Conservation (phyloP, 352 stramenopile species). For the Phytopythium sindhum region DNA sequence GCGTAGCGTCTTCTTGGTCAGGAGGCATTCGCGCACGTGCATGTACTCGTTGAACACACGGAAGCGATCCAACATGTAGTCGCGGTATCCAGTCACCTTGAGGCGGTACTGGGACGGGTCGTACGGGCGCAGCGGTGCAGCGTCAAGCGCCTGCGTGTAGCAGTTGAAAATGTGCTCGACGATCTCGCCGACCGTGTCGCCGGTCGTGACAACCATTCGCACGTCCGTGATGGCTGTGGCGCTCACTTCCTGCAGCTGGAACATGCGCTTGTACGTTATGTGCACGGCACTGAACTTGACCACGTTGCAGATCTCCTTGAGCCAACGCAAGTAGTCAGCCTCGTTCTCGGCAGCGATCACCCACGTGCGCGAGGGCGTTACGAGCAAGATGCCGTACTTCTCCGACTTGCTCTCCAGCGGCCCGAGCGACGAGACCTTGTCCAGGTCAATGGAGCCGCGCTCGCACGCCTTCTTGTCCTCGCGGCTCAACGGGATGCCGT, state of each 20-base stretch:
- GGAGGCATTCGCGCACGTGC: conserved; percentile 78
- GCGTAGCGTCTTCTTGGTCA: conserved; percentile 85
- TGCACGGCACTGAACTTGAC: conserved; percentile 82
- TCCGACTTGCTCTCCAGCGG: conserved; percentile 64
- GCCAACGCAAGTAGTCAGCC: conserved; percentile 73
- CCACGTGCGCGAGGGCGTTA: conserved; percentile 78
- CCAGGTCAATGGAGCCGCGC: conserved; percentile 72
- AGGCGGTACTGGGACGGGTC: conserved; percentile 79
- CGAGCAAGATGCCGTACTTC: conserved; percentile 71
- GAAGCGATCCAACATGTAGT: conserved; percentile 84
- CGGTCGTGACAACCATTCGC: conserved; percentile 78
- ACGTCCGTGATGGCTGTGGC: conserved; percentile 80
- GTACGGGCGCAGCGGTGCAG: conserved; percentile 70
- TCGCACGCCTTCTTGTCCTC: conserved; percentile 77
- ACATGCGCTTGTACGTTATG: conserved; percentile 79
- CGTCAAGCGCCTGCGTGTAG: conserved; percentile 79
- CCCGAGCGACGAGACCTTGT: conserved; percentile 77
- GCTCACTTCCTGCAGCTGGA: conserved; percentile 83
- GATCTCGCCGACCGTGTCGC: conserved; percentile 84
- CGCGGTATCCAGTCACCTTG: conserved; percentile 82
- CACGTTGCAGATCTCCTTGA: conserved; percentile 73
- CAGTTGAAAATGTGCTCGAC: conserved; percentile 89
- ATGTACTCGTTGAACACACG: conserved; percentile 87
- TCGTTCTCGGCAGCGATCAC: conserved; percentile 71
- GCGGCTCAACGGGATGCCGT: conserved; percentile 59